phyloP scores from a whole-genome alignment of 345 rosid species.

The Camelina laxa region DNA sequence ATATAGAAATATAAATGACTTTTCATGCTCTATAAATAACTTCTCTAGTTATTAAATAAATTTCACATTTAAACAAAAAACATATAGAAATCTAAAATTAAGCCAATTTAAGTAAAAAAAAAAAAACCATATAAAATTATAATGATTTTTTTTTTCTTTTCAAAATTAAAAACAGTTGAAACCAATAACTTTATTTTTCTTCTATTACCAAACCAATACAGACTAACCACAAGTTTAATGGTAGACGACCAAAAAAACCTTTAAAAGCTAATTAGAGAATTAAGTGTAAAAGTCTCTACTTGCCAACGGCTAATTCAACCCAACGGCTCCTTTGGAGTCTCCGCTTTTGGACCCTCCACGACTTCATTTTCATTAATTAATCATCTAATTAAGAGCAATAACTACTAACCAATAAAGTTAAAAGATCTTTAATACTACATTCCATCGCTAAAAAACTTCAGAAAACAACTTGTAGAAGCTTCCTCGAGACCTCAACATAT shows the following conservation, averaged over 20 bases:
- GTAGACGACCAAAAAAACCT: background rate
- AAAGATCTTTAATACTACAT: background rate
- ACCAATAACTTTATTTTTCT: background rate
- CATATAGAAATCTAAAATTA: no score
- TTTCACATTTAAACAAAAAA: no score
- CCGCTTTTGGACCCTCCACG: conserved; percentile 17
- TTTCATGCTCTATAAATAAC: no score
- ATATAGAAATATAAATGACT: no score
- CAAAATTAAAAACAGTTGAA: background rate
- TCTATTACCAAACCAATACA: background rate
- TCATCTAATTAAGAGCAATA: conserved; percentile 21
- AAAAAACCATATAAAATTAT: no score
- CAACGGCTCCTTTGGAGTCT: conserved; percentile 40
- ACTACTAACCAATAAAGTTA: conserved; percentile 24
- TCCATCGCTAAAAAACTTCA: background rate
- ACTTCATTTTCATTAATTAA: conserved; percentile 17
- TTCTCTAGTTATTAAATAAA: no score
- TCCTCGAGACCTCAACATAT: conserved; percentile 28
- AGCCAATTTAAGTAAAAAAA: no score
- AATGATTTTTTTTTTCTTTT: background rate
- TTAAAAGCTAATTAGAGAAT: background rate
- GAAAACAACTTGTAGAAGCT: background rate
- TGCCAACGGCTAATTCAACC: conserved; percentile 34
- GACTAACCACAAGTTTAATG: background rate
- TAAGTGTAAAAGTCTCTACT: background rate